Evolutionary conservation across 306 rosid species (phyloP), one percentile per base, ranked within the genome.

Genomic region (Sesbania bispinosa): DNA sequence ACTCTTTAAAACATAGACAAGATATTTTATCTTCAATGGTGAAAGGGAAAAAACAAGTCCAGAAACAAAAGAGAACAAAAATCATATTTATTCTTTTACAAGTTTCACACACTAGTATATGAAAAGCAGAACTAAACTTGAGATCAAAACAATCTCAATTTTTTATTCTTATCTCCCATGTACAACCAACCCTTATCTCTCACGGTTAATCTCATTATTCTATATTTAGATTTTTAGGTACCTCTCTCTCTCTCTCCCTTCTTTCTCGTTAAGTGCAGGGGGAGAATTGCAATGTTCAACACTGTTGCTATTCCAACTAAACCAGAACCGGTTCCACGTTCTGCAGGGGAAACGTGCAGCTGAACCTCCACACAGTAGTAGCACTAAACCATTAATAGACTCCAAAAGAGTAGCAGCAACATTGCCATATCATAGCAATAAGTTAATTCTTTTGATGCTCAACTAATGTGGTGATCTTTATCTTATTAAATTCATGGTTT

Each of bases 121-220:
- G 36, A 71, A 78, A 67, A 77, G 76, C 59, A 62, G 62, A 43
- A 57, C 75, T 65, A 85, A 77, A 83, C 96, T 85, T 89, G 77
- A 78, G 82, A 87, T 83, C 88, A 79, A 89, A 89, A 92, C 85
- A 78, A 83, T 54, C 74, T 58, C 21, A 26, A 21, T 51, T 23
- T 39, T 70, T 47, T 32, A 62, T 43, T 69, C 47, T 61, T 59
- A n/a, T 27, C 43, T 36, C 8, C 20, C n/a, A 29, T 18, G 45
- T 39, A 10, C 79, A 75, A 75, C 67, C 79, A 75, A 75, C 79
- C 67, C 73, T n/a, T 55, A 20, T 47, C 24, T 58, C 50, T 57
- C 20, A 60, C 42, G 65, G 36, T 62, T 75, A 57, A 55, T 75
- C 71, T 48, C 51, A 69, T n/a, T n/a, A n/a, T 59, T 69, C 70